Conservation (phyloP, 2,329 filamentous ascomycete genomes). For the Thelonectria olida region DNA sequence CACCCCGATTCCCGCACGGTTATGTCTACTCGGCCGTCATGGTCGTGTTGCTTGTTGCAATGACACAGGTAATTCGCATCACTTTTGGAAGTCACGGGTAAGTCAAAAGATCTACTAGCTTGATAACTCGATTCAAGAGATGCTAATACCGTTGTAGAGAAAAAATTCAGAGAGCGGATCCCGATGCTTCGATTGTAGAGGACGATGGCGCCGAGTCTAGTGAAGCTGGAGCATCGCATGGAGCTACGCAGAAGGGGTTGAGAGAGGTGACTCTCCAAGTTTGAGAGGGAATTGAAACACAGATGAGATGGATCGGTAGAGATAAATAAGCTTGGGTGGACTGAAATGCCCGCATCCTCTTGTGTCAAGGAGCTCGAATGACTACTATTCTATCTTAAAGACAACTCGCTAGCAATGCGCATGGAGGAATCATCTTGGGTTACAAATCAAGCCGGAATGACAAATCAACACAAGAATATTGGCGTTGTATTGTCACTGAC, state of each 20-base stretch:
- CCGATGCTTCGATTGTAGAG: background rate
- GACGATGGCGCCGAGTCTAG: background rate
- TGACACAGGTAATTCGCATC: conserved; percentile 28
- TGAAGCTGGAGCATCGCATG: background rate
- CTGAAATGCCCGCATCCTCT: too few relatives aligned
- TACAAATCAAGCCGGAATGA: background rate
- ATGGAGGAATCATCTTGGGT: background rate
- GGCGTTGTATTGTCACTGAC: background rate
- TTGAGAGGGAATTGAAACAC: background rate
- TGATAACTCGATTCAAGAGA: background rate
- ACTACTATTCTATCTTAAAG: too few relatives aligned
- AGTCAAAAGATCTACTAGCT: background rate
- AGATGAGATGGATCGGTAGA: too few relatives aligned
- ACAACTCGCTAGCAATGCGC: too few relatives aligned
- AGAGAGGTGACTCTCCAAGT: background rate
- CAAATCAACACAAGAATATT: background rate
- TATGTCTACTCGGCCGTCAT: conserved; percentile 28
- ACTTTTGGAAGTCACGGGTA: conserved; percentile 29
- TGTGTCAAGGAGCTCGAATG: too few relatives aligned
- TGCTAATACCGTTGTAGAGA: conserved; percentile 7
- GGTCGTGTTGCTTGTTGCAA: conserved; percentile 20
- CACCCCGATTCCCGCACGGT: conserved; percentile 27
- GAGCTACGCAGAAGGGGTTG: background rate
- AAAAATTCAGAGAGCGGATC: background rate
- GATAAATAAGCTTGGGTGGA: too few relatives aligned